Percentiles rank a stretch among this genome's conserved stretches.
Evolutionary conservation across 2,329 filamentous ascomycete species (phyloP).

Genomic region (Arthrobotrys iridis): DNA sequence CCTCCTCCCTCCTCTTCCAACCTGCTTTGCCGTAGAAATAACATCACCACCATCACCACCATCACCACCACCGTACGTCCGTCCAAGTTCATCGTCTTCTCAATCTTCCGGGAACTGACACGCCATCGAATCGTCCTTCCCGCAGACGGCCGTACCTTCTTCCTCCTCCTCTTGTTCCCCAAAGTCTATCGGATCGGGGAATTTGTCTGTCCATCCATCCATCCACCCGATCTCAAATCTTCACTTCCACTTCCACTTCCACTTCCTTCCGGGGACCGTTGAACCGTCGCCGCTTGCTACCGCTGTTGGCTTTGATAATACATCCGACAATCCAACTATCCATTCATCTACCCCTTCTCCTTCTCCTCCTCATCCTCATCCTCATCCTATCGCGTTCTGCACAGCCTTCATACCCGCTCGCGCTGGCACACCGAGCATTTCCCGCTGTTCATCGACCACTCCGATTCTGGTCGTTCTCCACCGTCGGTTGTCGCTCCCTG

Average conservation of each 20-base stretch:
- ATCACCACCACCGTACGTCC: not conserved
- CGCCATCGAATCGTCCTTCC: not conserved
- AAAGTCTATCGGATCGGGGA: not conserved
- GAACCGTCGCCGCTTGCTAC: conserved; percentile 19
- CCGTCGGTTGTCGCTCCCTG: conserved; percentile 41
- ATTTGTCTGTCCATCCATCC: conserved; percentile 2
- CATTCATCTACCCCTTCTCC: not conserved
- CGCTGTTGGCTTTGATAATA: conserved; percentile 16
- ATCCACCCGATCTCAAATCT: not conserved
- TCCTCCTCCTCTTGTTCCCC: too few species aligned
- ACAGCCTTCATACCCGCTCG: conserved; percentile 47
- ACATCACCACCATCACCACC: not conserved
- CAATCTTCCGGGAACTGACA: not conserved
- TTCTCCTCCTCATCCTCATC: conserved; percentile 3
- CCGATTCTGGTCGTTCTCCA: conserved; percentile 17
- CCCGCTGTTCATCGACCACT: conserved; percentile 16
- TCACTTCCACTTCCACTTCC: not conserved
- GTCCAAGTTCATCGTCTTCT: not conserved
- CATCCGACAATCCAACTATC: conserved; percentile 19
- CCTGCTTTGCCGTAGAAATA: not conserved
- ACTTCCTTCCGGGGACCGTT: not conserved
- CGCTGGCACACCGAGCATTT: conserved; percentile 53
- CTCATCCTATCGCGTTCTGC: too few species aligned
- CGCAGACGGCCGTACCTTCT: not conserved
- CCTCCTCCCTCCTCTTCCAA: conserved; percentile 3